These are phyloP conservation scores for Blastomyces gilchristii DNA, from an alignment of 2,329 filamentous ascomycete genomes.

Conservation along the genomic window DNA sequence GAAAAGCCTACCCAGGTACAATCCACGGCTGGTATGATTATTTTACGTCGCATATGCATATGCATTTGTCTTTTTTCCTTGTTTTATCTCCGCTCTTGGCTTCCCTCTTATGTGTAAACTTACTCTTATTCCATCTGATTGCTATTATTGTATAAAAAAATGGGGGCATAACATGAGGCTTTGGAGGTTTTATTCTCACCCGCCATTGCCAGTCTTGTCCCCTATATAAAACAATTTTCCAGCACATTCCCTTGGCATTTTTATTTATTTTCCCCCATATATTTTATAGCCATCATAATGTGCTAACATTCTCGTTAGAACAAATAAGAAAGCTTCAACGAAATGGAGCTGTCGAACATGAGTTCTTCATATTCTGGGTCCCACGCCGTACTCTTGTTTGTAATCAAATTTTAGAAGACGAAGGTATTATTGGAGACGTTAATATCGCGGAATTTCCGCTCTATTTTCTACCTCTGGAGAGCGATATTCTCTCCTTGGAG, in stretches of 20 bases:
- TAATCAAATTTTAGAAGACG: conserved; percentile 83
- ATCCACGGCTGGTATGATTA: conserved; percentile 69
- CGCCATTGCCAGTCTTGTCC: conserved; percentile 49
- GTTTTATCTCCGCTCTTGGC: conserved; percentile 12
- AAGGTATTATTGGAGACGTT: conserved; percentile 84
- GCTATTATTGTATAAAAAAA: conserved; percentile 2
- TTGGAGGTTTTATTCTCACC: conserved; percentile 43
- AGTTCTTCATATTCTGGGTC: conserved; percentile 95
- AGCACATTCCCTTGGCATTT: conserved; percentile 37
- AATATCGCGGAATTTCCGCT: conserved; percentile 79
- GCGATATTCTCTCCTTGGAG: conserved; percentile 83
- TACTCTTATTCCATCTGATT: neutral
- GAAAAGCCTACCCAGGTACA: conserved; percentile 79
- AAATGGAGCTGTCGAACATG: conserved; percentile 81
- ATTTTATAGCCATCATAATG: conserved; percentile 44
- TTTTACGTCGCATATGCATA: conserved; percentile 16
- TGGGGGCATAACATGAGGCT: conserved; percentile 53
- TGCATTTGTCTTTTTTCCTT: conserved; percentile 2
- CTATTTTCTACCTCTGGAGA: conserved; percentile 83
- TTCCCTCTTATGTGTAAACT: neutral
- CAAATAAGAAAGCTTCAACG: conserved; percentile 84
- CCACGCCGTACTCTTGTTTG: conserved; percentile 84
- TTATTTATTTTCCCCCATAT: conserved; percentile 23
- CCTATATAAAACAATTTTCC: conserved; percentile 36
- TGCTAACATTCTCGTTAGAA: conserved; percentile 56